phyloP scores from a whole-genome alignment of 495 filamentous ascomycete species.

The Hyaloscypha bicolor region DNA sequence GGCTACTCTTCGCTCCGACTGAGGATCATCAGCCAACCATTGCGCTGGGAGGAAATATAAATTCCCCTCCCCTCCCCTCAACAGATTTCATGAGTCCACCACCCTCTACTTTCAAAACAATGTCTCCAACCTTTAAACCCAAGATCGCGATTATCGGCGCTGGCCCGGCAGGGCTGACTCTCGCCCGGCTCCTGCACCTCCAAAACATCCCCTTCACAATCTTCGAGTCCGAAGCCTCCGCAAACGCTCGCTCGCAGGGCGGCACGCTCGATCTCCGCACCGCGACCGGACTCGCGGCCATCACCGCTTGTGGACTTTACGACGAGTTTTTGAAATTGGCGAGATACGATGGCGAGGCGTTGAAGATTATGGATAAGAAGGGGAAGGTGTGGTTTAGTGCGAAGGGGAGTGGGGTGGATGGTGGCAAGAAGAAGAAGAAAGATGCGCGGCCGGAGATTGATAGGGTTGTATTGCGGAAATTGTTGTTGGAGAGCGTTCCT shows the following conservation, averaged over 20 bases:
- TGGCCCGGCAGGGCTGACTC: slow-evolving; percentile 54
- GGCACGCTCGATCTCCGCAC: slow-evolving; percentile 59
- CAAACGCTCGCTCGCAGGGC: slow-evolving; percentile 41
- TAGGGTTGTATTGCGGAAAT: slow-evolving; percentile 39
- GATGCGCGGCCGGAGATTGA: slow-evolving; percentile 47
- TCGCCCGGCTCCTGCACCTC: slow-evolving; percentile 54
- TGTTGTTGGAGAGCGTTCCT: slow-evolving; percentile 45
- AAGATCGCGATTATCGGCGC: slow-evolving; percentile 61
- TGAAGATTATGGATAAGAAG: slow-evolving; percentile 42
- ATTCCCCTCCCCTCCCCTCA: too few species aligned
- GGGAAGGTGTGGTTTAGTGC: neutral
- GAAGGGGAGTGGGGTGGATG: neutral
- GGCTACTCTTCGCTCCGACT: too few species aligned
- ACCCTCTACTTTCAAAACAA: neutral
- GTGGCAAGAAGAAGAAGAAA: neutral
- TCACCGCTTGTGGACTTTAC: slow-evolving; percentile 51
- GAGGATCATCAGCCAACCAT: too few species aligned
- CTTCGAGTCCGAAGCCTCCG: slow-evolving; percentile 37
- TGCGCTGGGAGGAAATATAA: too few species aligned
- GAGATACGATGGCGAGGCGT: slow-evolving; percentile 51
- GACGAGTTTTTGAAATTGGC: slow-evolving; percentile 49
- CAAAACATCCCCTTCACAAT: slow-evolving; percentile 39
- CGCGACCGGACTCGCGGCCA: slow-evolving; percentile 50
- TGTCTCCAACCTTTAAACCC: neutral
- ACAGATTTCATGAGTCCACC: too few species aligned